These are phyloP conservation scores for Albophoma yamanashiensis DNA, from an alignment of 2,329 filamentous ascomycete genomes.

Conservation along the genomic window DNA sequence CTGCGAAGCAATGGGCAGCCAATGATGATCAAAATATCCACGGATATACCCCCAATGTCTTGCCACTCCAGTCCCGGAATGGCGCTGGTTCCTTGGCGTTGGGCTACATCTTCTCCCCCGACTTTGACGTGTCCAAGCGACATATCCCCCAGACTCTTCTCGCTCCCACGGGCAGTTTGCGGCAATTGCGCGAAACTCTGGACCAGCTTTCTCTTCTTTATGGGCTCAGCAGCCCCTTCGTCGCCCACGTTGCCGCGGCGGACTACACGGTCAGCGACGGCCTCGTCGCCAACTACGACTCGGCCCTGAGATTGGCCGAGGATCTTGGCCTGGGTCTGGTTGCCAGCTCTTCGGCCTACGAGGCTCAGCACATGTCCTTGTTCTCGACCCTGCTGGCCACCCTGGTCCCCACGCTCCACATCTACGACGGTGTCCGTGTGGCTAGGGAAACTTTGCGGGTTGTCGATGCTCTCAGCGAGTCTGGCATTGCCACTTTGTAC, in stretches of 20 bases:
- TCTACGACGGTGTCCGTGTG: slow-evolving; percentile 78
- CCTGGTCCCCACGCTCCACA: slow-evolving; percentile 72
- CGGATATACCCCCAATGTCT: slow-evolving; percentile 67
- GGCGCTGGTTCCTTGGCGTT: slow-evolving; percentile 87
- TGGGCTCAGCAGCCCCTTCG: slow-evolving; percentile 82
- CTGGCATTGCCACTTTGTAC: slow-evolving; percentile 59
- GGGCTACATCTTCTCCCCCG: slow-evolving; percentile 95
- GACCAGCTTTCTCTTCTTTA: slow-evolving; percentile 91
- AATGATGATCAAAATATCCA: slow-evolving; percentile 67
- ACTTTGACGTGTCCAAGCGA: slow-evolving; percentile 86
- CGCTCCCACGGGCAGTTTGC: slow-evolving; percentile 73
- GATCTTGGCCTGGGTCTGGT: slow-evolving; percentile 84
- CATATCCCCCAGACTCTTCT: slow-evolving; percentile 86
- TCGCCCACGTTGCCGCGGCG: slow-evolving; percentile 82
- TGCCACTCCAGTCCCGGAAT: slow-evolving; percentile 74
- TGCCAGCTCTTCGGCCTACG: slow-evolving; percentile 75
- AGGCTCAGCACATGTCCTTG: slow-evolving; percentile 92
- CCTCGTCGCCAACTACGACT: slow-evolving; percentile 79
- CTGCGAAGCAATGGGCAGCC: slow-evolving; percentile 66
- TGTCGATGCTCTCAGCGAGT: slow-evolving; percentile 68
- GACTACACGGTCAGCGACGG: slow-evolving; percentile 65
- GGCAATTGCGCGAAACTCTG: slow-evolving; percentile 69
- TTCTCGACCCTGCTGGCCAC: slow-evolving; percentile 73
- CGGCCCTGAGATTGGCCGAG: slow-evolving; percentile 70
- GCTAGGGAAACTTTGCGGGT: slow-evolving; percentile 74